A percentile compares a stretch with the other conserved stretches of the same genome.
These are phyloP conservation scores for Lentinula sp. DNA, from an alignment of 768 basidiomycete genomes.

Conservation along the genomic window DNA sequence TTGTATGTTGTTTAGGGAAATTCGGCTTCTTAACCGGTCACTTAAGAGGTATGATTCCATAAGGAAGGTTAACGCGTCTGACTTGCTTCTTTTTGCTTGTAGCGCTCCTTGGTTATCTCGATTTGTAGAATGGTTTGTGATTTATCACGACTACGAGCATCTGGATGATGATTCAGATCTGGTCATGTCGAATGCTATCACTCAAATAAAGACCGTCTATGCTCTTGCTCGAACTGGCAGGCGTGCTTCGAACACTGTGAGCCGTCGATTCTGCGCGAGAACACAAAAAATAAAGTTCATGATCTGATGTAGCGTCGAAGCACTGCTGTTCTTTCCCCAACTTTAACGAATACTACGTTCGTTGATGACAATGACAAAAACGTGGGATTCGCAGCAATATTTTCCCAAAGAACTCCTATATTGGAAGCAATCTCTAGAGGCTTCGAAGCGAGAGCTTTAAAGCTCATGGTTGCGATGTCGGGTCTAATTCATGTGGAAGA, in stretches of 20 bases:
- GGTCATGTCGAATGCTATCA: slow-evolving; percentile 34
- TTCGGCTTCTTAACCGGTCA: slow-evolving; percentile 57
- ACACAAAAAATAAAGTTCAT: background rate
- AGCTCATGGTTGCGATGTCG: slow-evolving; percentile 60
- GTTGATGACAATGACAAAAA: slow-evolving; percentile 8
- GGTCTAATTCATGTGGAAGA: slow-evolving; percentile 44
- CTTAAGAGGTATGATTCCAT: slow-evolving; percentile 47
- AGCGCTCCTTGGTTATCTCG: slow-evolving; percentile 44
- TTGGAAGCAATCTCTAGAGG: slow-evolving; percentile 39
- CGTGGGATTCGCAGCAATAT: slow-evolving; percentile 26
- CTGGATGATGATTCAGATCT: slow-evolving; percentile 32
- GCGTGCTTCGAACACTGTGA: slow-evolving; percentile 38
- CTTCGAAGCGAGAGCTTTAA: slow-evolving; percentile 40
- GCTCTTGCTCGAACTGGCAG: slow-evolving; percentile 40
- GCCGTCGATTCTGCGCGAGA: background rate
- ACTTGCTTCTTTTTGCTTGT: background rate
- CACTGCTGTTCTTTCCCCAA: slow-evolving; percentile 30
- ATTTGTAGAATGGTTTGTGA: slow-evolving; percentile 37
- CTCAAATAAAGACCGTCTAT: slow-evolving; percentile 45
- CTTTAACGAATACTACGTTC: background rate
- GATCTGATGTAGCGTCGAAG: slow-evolving; percentile 30
- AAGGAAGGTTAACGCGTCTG: background rate
- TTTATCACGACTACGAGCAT: slow-evolving; percentile 28
- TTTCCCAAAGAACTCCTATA: slow-evolving; percentile 30
- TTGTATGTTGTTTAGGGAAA: slow-evolving; percentile 55